Base-by-base conservation (phyloP, 345 rosid genomes). In the Linum usitatissimum region DNA sequence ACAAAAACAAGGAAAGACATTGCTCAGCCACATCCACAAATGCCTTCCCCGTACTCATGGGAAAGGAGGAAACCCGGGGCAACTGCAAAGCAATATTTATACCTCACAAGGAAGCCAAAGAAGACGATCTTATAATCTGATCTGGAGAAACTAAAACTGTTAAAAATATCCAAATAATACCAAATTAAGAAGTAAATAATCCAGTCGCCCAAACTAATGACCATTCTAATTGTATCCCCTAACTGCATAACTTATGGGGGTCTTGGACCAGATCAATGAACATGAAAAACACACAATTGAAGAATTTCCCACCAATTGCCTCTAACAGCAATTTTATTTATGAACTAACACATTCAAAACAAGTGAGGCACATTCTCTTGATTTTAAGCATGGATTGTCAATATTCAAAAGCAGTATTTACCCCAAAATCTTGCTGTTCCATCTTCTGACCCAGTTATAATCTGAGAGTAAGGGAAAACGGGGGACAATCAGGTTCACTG, bases 371-470 rank as follows among this genome's bases (percentile, higher is more conserved):
- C 62, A 55, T 55, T 15, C 18, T 1, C 49, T 40, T 30, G 34
- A 40, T 62, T 9, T 40, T 12, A 45, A 13, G 34, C 57, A 13
- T 15, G 30, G 61, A 70, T 61, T n/a, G 7, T 45, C 57, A 51
- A 61, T 21, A 62, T 12, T 42, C 49, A 59, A 59, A 36, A 30
- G 34, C 55, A 10, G n/a, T 48, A 2, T 18, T 68, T 93, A 93
- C 99, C 99, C 99, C 99, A 93, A 49, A 93, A 73, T 70, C 92
- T 73, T 72, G 88, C 91, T 69, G 94, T 86, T 59, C 99, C 97
- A 80, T 93, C 99, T 78, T 93, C 99, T 5, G 99, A 93, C 66
- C 97, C 96, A 65, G 96, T 90, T 75, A 93, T 68, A 57, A 93
- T 82, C 97, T 90, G 87, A 69, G 58, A 62, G 23, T 64, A 71